These are phyloP conservation scores for Trametes maxima DNA, from an alignment of 768 basidiomycete genomes.

Conservation along the genomic window DNA sequence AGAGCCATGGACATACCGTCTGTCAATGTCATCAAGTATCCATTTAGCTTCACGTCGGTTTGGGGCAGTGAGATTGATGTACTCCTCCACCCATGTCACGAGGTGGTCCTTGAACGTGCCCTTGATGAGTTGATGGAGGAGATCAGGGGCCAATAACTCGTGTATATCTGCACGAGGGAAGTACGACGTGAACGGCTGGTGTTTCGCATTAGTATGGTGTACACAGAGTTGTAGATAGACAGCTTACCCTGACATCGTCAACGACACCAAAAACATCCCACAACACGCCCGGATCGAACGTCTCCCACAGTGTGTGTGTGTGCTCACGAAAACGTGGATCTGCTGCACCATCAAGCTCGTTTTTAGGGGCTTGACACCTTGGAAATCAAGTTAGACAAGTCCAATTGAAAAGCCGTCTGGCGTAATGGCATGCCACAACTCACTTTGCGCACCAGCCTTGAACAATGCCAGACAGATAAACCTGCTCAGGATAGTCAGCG, in stretches of 20 bases:
- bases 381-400: too few species aligned
- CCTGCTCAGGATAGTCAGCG: conserved; percentile 41
- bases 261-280: conserved; percentile 27
- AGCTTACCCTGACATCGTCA: conserved; percentile 27
- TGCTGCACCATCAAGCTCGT: neutral
- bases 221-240: neutral
- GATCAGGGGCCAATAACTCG: conserved; percentile 31
- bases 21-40: conserved; percentile 37
- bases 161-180: conserved; percentile 40
- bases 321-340: neutral
- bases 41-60: conserved; percentile 10
- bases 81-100: conserved; percentile 35
- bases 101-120: conserved; percentile 43
- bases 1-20: conserved; percentile 20
- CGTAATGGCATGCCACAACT: neutral
- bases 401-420: neutral
- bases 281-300: too few species aligned
- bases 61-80: conserved; percentile 21
- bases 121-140: too few species aligned
- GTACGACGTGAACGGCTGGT: conserved; percentile 35
- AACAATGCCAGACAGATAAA: too few species aligned
- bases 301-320: too few species aligned
- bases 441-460: conserved; percentile 33
- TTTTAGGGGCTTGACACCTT: too few species aligned
- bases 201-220: neutral